Evolutionary conservation across 306 rosid genomes (phyloP), one percentile per base, ranked within the genome.

Genomic region (Purshia tridentata): DNA sequence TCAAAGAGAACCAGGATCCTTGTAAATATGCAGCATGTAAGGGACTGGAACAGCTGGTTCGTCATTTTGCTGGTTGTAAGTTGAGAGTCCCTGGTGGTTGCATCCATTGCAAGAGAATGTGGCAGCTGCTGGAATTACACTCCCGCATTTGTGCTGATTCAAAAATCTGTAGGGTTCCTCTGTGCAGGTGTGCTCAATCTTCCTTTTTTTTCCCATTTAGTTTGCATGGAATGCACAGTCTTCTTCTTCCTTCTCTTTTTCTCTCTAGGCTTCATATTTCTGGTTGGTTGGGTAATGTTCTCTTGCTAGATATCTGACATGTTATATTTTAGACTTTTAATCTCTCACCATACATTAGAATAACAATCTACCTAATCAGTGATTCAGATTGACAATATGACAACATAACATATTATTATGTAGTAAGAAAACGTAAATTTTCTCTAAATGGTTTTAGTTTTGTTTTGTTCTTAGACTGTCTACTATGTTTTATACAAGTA

Each of bases 121-220:
- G 98, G 97, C 98, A 91, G 53, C 81, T 94, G n/a, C 79, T 91
- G 79, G 98, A 94, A 80, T 71, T 91, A 67, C 97, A 94, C 64
- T 94, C 96, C 49, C 86, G 89, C 65, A 85, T 94, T 54, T 94
- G 97, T 70, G 86, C 85, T 57, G 83, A 85, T 86, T 86, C 90
- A 8, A 68, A 62, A 76, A 35, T 8, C 51, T 94, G 98, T 50
- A 71, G 84, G 77, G 98, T 94, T 69, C 97, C 97, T 29, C 78
- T 91, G 59, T 94, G 97, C 96, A 85, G 96, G 98, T 93, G 8
- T 45, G 40, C 58, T 42, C 62, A 8, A 22, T 65, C 13, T 67
- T 37, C 60, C 40, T 73, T 70, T 49, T 16, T 68, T 20, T 29
- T 37, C 35, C 56, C 42, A 37, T 48, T 14, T n/a, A 29, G 35